phyloP scores from a whole-genome alignment of 2,329 filamentous ascomycete genomes.

The Epichloe uncinata region DNA sequence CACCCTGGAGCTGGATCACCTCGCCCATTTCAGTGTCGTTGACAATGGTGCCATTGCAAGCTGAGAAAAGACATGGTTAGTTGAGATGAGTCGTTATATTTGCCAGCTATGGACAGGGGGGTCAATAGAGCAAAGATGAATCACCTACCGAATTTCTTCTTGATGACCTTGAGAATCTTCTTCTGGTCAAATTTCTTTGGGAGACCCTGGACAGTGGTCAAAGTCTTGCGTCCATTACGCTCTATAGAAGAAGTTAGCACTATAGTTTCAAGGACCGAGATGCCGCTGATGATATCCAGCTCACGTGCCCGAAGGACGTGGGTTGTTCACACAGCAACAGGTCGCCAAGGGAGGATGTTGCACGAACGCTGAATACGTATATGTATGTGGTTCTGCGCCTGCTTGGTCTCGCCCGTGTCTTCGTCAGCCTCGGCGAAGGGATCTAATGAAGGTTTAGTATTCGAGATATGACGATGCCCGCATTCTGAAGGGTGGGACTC shows the following conservation, averaged over 20 bases:
- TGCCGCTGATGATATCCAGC: not conserved
- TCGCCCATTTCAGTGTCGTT: slow-evolving; percentile 93
- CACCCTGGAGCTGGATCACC: slow-evolving; percentile 98
- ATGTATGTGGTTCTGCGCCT: slow-evolving; percentile 96
- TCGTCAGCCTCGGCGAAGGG: slow-evolving; percentile 99
- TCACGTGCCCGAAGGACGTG: slow-evolving; percentile 1
- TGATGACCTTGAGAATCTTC: slow-evolving; percentile 99
- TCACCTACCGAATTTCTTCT: slow-evolving; percentile 87
- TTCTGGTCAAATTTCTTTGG: slow-evolving; percentile 99
- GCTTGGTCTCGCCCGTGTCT: slow-evolving; percentile 90
- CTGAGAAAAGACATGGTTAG: slow-evolving; percentile 27
- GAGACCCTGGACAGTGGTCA: slow-evolving; percentile 98
- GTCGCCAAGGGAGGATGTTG: not conserved
- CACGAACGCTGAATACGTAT: slow-evolving; percentile 95
- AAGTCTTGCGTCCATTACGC: slow-evolving; percentile 99
- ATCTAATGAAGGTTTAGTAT: slow-evolving; percentile 42
- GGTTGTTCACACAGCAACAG: not conserved
- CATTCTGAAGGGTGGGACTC: not conserved
- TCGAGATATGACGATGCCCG: slow-evolving; percentile 12
- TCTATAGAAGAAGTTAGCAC: slow-evolving; percentile 47
- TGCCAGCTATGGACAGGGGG: not conserved
- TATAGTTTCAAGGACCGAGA: not conserved
- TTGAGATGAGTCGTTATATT: not conserved
- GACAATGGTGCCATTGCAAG: slow-evolving; percentile 99
- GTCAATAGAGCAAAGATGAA: not conserved